These are phyloP conservation scores for Talaromyces proteolyticus DNA, from an alignment of 495 filamentous ascomycete species.

Conservation along the genomic window DNA sequence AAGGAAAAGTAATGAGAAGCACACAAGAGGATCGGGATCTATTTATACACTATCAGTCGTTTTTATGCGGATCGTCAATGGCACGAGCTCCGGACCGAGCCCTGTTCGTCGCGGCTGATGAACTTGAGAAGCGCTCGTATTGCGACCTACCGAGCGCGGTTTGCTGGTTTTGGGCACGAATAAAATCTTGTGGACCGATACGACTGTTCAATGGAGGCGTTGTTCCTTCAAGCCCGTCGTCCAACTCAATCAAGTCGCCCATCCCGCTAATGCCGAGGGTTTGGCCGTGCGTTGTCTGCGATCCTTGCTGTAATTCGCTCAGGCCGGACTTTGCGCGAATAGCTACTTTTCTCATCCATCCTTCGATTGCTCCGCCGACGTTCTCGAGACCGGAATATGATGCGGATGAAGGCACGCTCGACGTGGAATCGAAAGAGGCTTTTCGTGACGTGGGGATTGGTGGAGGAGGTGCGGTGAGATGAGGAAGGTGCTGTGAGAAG, in stretches of 20 bases:
- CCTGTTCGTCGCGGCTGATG: slow-evolving; percentile 31
- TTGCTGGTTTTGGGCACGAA: slow-evolving; percentile 11
- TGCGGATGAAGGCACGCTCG: slow-evolving; percentile 33
- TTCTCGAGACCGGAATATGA: slow-evolving; percentile 63
- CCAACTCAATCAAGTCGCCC: slow-evolving; percentile 82
- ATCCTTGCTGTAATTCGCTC: slow-evolving; percentile 33
- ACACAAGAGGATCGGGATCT: not conserved
- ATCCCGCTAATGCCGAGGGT: slow-evolving; percentile 30
- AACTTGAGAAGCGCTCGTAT: slow-evolving; percentile 15
- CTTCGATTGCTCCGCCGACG: slow-evolving; percentile 77
- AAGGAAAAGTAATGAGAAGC: not conserved
- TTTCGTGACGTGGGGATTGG: slow-evolving; percentile 20
- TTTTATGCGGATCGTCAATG: slow-evolving; percentile 1
- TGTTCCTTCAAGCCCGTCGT: slow-evolving; percentile 45
- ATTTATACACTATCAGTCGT: not conserved
- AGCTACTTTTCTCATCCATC: slow-evolving; percentile 80
- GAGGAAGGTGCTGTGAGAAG: slow-evolving; percentile 70
- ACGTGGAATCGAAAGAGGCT: slow-evolving; percentile 35
- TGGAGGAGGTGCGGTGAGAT: slow-evolving; percentile 45
- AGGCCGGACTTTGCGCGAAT: slow-evolving; percentile 38
- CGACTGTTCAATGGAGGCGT: slow-evolving; percentile 11
- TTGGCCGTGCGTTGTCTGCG: slow-evolving; percentile 27
- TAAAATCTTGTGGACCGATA: not conserved
- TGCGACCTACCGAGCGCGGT: slow-evolving; percentile 9
- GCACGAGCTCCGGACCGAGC: slow-evolving; percentile 19